Evolutionary conservation across 495 filamentous ascomycete species (phyloP).

Genomic region (Penicillium roqueforti): DNA sequence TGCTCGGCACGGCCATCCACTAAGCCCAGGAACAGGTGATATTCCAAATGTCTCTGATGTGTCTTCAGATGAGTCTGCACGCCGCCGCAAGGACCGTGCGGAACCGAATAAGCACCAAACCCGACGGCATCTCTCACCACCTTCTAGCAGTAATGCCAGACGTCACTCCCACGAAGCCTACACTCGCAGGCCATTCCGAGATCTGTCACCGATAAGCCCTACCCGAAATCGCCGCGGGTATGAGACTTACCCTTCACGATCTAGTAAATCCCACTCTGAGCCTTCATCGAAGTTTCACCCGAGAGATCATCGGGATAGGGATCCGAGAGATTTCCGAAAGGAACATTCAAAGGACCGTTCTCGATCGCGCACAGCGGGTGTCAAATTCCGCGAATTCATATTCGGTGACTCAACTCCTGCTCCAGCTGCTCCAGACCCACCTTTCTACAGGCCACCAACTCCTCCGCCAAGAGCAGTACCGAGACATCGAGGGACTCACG

Average conservation of each 20-base stretch:
- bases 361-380: slow-evolving; percentile 20
- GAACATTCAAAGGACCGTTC: slow-evolving; percentile 22
- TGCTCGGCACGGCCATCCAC: slow-evolving; percentile 16
- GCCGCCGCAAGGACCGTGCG: slow-evolving; percentile 13
- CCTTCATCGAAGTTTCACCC: slow-evolving; percentile 6
- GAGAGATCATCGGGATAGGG: too few relatives aligned
- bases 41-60: slow-evolving; percentile 22
- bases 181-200: slow-evolving; percentile 30
- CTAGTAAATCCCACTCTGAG: slow-evolving; percentile 16
- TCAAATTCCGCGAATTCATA: slow-evolving; percentile 32
- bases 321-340: background rate
- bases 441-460: slow-evolving; percentile 19
- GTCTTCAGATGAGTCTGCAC: slow-evolving; percentile 25
- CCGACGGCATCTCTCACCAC: slow-evolving; percentile 31
- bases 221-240: slow-evolving; percentile 15
- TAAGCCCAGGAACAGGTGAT: slow-evolving; percentile 22
- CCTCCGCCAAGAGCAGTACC: slow-evolving; percentile 20
- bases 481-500: slow-evolving; percentile 17
- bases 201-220: slow-evolving; percentile 28
- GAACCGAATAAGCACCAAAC: slow-evolving; percentile 15
- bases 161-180: slow-evolving; percentile 46
- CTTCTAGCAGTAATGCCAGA: slow-evolving; percentile 25
- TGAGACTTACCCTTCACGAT: slow-evolving; percentile 13
- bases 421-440: slow-evolving; percentile 23
- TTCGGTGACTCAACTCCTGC: slow-evolving; percentile 25